phyloP scores from a whole-genome alignment of 306 rosid species.

The Quercus variabilis region DNA sequence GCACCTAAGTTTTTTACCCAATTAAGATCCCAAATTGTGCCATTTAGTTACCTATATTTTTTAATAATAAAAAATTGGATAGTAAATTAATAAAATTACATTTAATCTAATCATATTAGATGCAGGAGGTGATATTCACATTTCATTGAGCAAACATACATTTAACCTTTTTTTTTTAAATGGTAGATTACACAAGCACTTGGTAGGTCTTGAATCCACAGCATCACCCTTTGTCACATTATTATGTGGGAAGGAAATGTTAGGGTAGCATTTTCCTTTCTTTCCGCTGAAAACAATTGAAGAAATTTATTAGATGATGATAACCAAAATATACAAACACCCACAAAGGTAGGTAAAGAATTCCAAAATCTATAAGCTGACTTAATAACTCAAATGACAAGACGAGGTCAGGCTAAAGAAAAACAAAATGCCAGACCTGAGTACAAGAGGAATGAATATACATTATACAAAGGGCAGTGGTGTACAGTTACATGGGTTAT shows the following conservation, averaged over 20 bases:
- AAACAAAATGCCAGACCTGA: constrained; percentile 45
- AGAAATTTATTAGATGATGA: background rate
- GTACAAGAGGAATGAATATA: constrained; percentile 8
- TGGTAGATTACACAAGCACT: too few relatives aligned
- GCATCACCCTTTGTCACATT: too few relatives aligned
- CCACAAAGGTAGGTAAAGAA: background rate
- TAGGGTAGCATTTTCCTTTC: background rate
- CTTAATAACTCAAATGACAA: background rate
- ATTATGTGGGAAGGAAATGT: too few relatives aligned
- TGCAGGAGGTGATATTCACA: too few relatives aligned
- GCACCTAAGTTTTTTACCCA: too few relatives aligned
- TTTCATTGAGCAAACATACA: background rate
- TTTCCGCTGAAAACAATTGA: background rate
- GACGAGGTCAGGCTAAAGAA: constrained; percentile 38
- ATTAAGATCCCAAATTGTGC: too few relatives aligned
- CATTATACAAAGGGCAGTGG: constrained; percentile 19
- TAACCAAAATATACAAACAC: background rate
- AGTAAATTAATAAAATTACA: background rate
- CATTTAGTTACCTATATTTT: background rate
- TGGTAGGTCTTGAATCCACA: too few relatives aligned
- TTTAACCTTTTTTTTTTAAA: background rate
- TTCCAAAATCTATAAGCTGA: background rate
- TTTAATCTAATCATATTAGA: background rate
- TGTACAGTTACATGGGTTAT: constrained; percentile 28
- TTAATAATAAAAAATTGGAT: background rate